A percentile compares a stretch with the other conserved stretches of the same genome.
phyloP scores from a whole-genome alignment of 2,329 filamentous ascomycete species.

The Claviceps monticola region DNA sequence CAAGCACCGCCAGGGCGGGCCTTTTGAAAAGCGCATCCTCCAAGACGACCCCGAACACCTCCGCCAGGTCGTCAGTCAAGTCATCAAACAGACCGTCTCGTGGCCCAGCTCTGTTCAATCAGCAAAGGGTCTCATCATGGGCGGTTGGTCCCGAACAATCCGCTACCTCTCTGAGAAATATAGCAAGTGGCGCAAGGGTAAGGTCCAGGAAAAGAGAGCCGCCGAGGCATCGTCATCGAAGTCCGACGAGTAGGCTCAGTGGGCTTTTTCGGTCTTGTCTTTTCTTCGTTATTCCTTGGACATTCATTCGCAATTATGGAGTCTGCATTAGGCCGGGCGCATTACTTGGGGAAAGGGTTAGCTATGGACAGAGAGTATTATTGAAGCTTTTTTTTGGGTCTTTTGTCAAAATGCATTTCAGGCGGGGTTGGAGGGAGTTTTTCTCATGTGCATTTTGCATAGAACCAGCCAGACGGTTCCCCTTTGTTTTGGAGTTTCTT shows the following conservation, averaged over 20 bases:
- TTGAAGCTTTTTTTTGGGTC: not conserved
- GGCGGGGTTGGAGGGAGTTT: not conserved
- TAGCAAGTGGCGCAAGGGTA: conserved; percentile 44
- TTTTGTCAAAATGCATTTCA: not conserved
- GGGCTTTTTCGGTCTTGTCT: not conserved
- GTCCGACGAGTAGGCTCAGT: not conserved
- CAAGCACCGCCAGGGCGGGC: conserved; percentile 61
- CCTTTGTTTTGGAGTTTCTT: not conserved
- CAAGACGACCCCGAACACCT: conserved; percentile 52
- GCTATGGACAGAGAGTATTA: not conserved
- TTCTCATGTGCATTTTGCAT: not conserved
- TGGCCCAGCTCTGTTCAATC: conserved; percentile 89
- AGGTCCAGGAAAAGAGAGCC: conserved; percentile 11
- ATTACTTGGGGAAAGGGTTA: not conserved
- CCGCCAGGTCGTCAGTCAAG: conserved; percentile 53
- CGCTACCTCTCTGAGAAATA: conserved; percentile 76
- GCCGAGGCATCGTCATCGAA: conserved; percentile 6
- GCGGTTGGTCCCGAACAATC: conserved; percentile 54
- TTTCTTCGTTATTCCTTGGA: not conserved
- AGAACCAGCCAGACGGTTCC: not conserved
- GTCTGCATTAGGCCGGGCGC: not conserved
- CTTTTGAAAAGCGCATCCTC: conserved; percentile 78
- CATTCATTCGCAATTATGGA: too few relatives aligned
- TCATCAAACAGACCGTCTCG: conserved; percentile 75
- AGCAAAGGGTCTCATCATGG: conserved; percentile 69